A percentile compares a stretch with the other conserved stretches of the same genome.
Conservation (phyloP, 208 protist species). For the Angomonas deanei region DNA sequence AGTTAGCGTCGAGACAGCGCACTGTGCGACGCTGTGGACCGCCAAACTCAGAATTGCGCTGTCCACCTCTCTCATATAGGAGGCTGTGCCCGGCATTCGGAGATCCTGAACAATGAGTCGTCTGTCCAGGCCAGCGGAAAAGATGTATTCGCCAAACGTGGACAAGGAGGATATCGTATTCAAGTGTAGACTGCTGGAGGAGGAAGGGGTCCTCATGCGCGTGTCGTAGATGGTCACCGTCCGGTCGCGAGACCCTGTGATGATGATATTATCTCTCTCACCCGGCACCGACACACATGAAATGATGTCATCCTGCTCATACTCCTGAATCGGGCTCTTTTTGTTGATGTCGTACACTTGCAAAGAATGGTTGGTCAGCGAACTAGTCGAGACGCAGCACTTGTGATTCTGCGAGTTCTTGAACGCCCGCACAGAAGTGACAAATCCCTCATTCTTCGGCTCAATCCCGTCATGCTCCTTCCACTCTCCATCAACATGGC, state of each 20-base stretch:
- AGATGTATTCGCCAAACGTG: slow-evolving; percentile 74
- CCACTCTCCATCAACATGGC: slow-evolving; percentile 66
- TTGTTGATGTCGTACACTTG: slow-evolving; percentile 48
- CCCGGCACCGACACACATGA: slow-evolving; percentile 67
- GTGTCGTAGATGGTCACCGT: slow-evolving; percentile 77
- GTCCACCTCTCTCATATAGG: slow-evolving; percentile 50
- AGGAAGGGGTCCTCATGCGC: slow-evolving; percentile 31
- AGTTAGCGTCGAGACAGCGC: slow-evolving; percentile 78
- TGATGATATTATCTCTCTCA: slow-evolving; percentile 55
- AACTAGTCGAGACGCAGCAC: slow-evolving; percentile 30
- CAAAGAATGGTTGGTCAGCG: slow-evolving; percentile 30
- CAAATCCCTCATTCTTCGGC: slow-evolving; percentile 60
- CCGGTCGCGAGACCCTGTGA: slow-evolving; percentile 82
- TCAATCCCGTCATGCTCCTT: slow-evolving; percentile 67
- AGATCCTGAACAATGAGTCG: slow-evolving; percentile 72
- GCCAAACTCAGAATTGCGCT: slow-evolving; percentile 72
- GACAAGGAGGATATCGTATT: slow-evolving; percentile 76
- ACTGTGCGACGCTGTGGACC: slow-evolving; percentile 60
- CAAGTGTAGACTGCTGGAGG: slow-evolving; percentile 47
- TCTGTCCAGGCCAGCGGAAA: slow-evolving; percentile 76
- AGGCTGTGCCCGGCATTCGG: slow-evolving; percentile 57
- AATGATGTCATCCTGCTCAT: slow-evolving; percentile 84
- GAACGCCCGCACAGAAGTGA: slow-evolving; percentile 42
- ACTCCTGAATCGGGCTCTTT: slow-evolving; percentile 55
- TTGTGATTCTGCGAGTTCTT: slow-evolving; percentile 23